phyloP scores from a whole-genome alignment of 2,329 filamentous ascomycete genomes.

The Calonectria pseudoreteaudii region DNA sequence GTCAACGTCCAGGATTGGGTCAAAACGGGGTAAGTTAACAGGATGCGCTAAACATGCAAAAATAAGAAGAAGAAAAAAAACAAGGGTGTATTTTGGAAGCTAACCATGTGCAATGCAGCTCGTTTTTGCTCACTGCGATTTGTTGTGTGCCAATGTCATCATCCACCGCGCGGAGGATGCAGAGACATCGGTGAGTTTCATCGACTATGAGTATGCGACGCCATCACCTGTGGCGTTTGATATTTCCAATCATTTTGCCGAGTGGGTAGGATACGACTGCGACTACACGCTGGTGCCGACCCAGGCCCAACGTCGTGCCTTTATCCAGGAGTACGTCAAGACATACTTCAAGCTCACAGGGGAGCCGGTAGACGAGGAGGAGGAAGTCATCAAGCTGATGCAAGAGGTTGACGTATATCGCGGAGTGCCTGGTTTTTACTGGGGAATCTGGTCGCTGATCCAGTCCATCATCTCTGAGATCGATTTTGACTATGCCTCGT shows the following conservation, averaged over 20 bases:
- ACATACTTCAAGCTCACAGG: slow-evolving; percentile 73
- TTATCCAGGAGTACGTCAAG: slow-evolving; percentile 85
- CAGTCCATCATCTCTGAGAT: slow-evolving; percentile 95
- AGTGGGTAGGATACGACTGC: slow-evolving; percentile 98
- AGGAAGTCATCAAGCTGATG: slow-evolving; percentile 76
- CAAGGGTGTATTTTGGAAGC: background rate
- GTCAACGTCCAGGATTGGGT: slow-evolving; percentile 81
- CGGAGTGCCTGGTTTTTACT: slow-evolving; percentile 88
- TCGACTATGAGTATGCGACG: slow-evolving; percentile 98
- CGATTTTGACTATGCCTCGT: slow-evolving; percentile 94
- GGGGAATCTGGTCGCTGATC: slow-evolving; percentile 96
- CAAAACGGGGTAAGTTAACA: slow-evolving; percentile 73
- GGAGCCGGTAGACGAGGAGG: slow-evolving; percentile 61
- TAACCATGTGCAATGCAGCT: slow-evolving; percentile 62
- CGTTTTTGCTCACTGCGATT: slow-evolving; percentile 94
- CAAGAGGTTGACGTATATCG: slow-evolving; percentile 88
- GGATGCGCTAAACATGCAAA: background rate
- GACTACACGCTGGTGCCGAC: slow-evolving; percentile 88
- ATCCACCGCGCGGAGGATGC: slow-evolving; percentile 65
- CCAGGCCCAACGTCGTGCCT: slow-evolving; percentile 78
- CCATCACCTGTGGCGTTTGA: slow-evolving; percentile 96
- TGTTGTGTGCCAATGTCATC: slow-evolving; percentile 97
- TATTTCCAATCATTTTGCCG: slow-evolving; percentile 96
- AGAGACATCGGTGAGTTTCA: slow-evolving; percentile 73
- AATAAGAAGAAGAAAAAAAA: background rate